These are phyloP conservation scores for Corniculantispora saksenae DNA, from an alignment of 2,329 filamentous ascomycete species.

Conservation along the genomic window DNA sequence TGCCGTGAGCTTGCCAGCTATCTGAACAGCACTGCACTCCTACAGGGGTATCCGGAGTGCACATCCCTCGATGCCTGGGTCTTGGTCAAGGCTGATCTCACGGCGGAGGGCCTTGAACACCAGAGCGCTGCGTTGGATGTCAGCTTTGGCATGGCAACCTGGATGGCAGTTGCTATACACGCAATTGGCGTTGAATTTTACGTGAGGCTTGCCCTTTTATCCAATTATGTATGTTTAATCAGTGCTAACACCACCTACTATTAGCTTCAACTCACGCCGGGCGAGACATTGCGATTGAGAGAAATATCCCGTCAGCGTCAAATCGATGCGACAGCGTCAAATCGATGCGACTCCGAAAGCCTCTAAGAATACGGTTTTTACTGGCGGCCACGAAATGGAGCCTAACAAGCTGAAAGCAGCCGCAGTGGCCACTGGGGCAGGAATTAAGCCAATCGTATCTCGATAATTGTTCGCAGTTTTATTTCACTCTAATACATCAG, in stretches of 20 bases:
- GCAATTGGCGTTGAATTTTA: slow-evolving; percentile 49
- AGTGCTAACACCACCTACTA: neutral
- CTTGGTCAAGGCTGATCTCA: slow-evolving; percentile 36
- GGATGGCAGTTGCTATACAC: slow-evolving; percentile 54
- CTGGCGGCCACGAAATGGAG: neutral
- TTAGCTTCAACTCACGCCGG: slow-evolving; percentile 53
- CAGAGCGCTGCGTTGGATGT: slow-evolving; percentile 44
- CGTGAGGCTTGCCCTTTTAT: slow-evolving; percentile 30
- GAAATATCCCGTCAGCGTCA: slow-evolving; percentile 57
- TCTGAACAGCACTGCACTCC: slow-evolving; percentile 28
- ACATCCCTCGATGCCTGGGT: slow-evolving; percentile 36
- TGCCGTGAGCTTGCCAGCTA: slow-evolving; percentile 50
- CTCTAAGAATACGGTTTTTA: neutral
- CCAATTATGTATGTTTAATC: too few species aligned
- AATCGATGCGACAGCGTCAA: slow-evolving; percentile 56
- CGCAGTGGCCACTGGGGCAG: too few species aligned
- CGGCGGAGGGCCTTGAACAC: slow-evolving; percentile 26
- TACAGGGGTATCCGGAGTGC: slow-evolving; percentile 45
- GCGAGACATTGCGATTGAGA: slow-evolving; percentile 53
- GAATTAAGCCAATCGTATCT: too few species aligned
- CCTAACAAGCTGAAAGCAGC: too few species aligned
- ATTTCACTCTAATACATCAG: too few species aligned
- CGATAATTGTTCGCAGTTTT: too few species aligned
- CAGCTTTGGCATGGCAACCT: slow-evolving; percentile 52
- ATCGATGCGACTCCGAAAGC: slow-evolving; percentile 48